phyloP scores from a whole-genome alignment of 2,329 filamentous ascomycete species.

The Sarocladium strictum region DNA sequence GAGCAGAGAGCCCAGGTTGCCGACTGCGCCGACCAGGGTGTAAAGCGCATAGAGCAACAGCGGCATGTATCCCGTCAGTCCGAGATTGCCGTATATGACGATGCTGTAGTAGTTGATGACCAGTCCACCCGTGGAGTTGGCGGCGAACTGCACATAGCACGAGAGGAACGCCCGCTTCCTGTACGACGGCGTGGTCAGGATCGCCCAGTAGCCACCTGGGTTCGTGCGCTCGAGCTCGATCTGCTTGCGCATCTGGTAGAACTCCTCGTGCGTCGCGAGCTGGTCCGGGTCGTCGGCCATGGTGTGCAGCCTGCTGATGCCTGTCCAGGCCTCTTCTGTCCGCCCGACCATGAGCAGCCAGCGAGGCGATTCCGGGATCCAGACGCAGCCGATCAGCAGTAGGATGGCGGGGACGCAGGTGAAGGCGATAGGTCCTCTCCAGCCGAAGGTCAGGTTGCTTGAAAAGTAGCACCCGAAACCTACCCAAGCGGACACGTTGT shows the following conservation, averaged over 20 bases:
- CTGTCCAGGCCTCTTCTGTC: slow-evolving; percentile 20
- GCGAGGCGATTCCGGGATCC: slow-evolving; percentile 1
- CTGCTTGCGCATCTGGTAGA: slow-evolving; percentile 40
- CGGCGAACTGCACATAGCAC: slow-evolving; percentile 1
- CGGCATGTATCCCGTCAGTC: slow-evolving; percentile 32
- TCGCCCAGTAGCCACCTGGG: slow-evolving; percentile 2
- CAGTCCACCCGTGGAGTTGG: not conserved
- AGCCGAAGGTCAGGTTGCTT: slow-evolving; percentile 27
- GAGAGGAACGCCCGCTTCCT: not conserved
- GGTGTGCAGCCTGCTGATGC: slow-evolving; percentile 33
- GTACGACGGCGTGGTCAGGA: not conserved
- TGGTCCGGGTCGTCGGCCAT: slow-evolving; percentile 31
- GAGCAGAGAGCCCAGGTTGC: slow-evolving; percentile 1
- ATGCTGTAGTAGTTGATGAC: slow-evolving; percentile 34
- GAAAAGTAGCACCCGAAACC: slow-evolving; percentile 30
- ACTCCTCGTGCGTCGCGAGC: slow-evolving; percentile 37
- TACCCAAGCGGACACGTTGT: slow-evolving; percentile 33
- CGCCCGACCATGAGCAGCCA: slow-evolving; percentile 10
- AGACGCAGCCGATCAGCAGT: slow-evolving; percentile 49
- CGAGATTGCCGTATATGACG: slow-evolving; percentile 31
- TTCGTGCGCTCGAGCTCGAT: slow-evolving; percentile 33
- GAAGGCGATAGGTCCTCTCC: slow-evolving; percentile 37
- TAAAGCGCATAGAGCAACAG: slow-evolving; percentile 31
- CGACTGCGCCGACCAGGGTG: slow-evolving; percentile 1
- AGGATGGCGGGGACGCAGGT: slow-evolving; percentile 53